Evolutionary conservation across 1,284 basidiomycete species (phyloP), one percentile per base, ranked within the genome.

Genomic region (Pseudozyma hubeiensis): DNA sequence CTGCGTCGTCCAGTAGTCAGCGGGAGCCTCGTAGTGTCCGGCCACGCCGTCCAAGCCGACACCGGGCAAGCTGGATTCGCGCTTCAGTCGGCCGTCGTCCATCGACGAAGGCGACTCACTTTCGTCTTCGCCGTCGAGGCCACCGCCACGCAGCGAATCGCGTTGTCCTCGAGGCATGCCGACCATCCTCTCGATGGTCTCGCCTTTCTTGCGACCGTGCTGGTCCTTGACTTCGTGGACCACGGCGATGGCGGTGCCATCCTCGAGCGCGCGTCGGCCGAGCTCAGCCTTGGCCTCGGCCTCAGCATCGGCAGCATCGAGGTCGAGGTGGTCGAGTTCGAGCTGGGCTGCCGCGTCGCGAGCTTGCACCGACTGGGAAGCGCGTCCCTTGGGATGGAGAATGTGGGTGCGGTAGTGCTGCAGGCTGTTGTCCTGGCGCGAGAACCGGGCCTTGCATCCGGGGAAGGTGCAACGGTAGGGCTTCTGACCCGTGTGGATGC

Each of bases 401-500:
- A 82, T 78, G 59, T 83, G 82, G 4, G 82, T 84, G 24, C 81
- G 77, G 61, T 82, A 84, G 55, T 84, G 82, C 37, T 83, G 82
- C 47, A 84, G 17, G 49, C 81, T 81, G 64, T 84, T 84, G 65
- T 84, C 82, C 60, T 84, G 82, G 4, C 82, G 76, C 4, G 82
- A 84, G 64, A 84, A 84, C 47, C 78, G 76, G 6, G 82, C 82
- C 41, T 81, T 78, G 68, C 82, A 84, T 13, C 79, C 81, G 1
- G 82, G 82, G 58, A 81, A 84, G 17, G 81, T 80, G 67, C 82
- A 84, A 6, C 75, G 70, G 46, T 83, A 82, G 1, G 82, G 81
- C 43, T 81, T 79, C 57, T 77, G 75, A 29, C 79, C 81, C 8
- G 92, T 93, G 85, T 93, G 92, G 11, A 93, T 83, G 19, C 91